Base-by-base conservation (phyloP, 2,329 filamentous ascomycete species). In the Fusarium cicatricum region DNA sequence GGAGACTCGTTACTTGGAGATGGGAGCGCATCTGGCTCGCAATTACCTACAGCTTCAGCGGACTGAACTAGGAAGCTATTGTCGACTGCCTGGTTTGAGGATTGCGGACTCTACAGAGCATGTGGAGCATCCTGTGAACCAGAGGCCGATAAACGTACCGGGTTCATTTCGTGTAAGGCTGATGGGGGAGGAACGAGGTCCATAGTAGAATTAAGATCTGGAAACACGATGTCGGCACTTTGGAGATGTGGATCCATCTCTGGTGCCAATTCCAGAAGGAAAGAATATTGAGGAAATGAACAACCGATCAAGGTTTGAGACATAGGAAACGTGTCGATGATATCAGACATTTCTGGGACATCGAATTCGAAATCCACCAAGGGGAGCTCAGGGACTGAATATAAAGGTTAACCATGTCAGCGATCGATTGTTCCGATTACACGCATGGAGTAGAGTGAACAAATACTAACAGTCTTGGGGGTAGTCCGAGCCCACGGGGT, bases 401-500 rank as follows among this genome's bases (percentile, higher is more conserved):
- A 26, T 26, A 8, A 8, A 8, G 5, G 9, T 26, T 7, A 26
- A 9, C 2, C 23, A 26, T 8, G 23, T 26, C 23, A 26, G 23
- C 9, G 9, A 26, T 26, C 6, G 9, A 26, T 26, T 26, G 23
- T 8, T 26, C n/a, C 9, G 23, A 26, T 4, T 10, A 26, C 23
- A 26, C 9, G 9, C 21, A 57, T 52, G 38, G 62, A 55, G 50
- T 36, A 21, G n/a, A n/a, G n/a, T n/a, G 52, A 29, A 23, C 16
- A 46, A 42, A 50, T 42, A 65, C 64, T 43, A 44, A 66, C 59
- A 9, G 41, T 34, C 37, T 33, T 42, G 42, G 23, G 28, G 32
- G 43, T 66, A 52, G 52, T 40, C 53, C 64, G 55, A 64, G 58
- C 36, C 61, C 52, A 50, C 49, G 46, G 54, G 51, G 41, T 37